A percentile compares a stretch with the other conserved stretches of the same genome.
These are phyloP conservation scores for Phaffia australis DNA, from an alignment of 768 basidiomycete species.

Conservation along the genomic window DNA sequence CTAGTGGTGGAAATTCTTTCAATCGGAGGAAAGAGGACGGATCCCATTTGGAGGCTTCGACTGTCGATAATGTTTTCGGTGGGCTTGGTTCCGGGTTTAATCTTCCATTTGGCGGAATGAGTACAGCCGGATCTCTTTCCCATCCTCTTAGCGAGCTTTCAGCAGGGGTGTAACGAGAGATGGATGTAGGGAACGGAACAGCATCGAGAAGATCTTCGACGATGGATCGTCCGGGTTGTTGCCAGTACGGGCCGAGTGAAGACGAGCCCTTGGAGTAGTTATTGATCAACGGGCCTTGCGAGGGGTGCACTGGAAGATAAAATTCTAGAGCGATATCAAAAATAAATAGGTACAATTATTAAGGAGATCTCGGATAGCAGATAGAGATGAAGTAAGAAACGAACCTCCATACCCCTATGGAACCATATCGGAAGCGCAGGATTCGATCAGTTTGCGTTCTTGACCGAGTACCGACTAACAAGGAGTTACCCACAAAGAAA, in stretches of 20 bases:
- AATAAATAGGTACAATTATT: background rate
- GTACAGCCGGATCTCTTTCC: background rate
- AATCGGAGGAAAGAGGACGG: slow-evolving; percentile 28
- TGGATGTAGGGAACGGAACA: slow-evolving; percentile 43
- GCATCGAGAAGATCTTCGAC: slow-evolving; percentile 59
- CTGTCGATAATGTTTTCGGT: background rate
- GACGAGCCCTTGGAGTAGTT: slow-evolving; percentile 19
- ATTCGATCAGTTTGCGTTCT: background rate
- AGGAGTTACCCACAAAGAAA: slow-evolving; percentile 50
- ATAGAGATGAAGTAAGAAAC: background rate
- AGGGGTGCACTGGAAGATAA: slow-evolving; percentile 52
- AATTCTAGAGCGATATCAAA: slow-evolving; percentile 56
- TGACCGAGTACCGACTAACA: slow-evolving; percentile 3
- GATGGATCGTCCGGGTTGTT: slow-evolving; percentile 67
- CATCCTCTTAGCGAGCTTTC: background rate
- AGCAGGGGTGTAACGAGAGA: background rate
- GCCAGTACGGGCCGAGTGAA: slow-evolving; percentile 63
- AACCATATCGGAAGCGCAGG: background rate
- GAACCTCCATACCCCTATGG: slow-evolving; percentile 11
- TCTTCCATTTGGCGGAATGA: slow-evolving; percentile 5
- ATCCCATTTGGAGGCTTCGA: slow-evolving; percentile 29
- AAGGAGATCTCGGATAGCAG: background rate
- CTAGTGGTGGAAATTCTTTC: slow-evolving; percentile 9
- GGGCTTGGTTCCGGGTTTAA: slow-evolving; percentile 16
- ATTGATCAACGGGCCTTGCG: slow-evolving; percentile 49